These are phyloP conservation scores for Cladosporium austrohemisphaericum DNA, from an alignment of 2,329 filamentous ascomycete species.

Conservation along the genomic window DNA sequence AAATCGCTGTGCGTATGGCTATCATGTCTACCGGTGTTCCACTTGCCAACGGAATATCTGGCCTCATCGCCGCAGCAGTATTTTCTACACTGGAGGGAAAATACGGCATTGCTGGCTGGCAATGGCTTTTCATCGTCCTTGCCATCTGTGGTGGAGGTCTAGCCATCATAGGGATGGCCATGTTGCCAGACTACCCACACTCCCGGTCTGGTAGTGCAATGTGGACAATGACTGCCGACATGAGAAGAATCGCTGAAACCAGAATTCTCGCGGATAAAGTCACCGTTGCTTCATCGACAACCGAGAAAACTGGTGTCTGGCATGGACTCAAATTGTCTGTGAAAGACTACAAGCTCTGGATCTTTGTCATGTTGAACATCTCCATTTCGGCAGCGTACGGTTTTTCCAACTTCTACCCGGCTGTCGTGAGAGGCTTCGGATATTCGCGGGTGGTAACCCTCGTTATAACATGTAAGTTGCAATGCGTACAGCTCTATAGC, in stretches of 20 bases:
- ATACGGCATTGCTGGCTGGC: slow-evolving; percentile 57
- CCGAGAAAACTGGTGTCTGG: slow-evolving; percentile 41
- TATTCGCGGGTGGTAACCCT: slow-evolving; percentile 58
- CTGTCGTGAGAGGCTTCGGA: slow-evolving; percentile 61
- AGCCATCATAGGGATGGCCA: slow-evolving; percentile 55
- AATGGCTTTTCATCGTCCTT: slow-evolving; percentile 44
- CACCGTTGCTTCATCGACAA: slow-evolving; percentile 42
- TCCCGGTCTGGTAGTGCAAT: slow-evolving; percentile 40
- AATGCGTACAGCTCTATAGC: too few relatives aligned
- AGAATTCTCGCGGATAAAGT: slow-evolving; percentile 50
- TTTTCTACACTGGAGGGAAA: slow-evolving; percentile 59
- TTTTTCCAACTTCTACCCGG: slow-evolving; percentile 35
- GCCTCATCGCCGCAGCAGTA: slow-evolving; percentile 57
- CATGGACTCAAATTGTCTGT: slow-evolving; percentile 34
- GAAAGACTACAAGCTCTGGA: slow-evolving; percentile 39
- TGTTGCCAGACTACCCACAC: slow-evolving; percentile 50
- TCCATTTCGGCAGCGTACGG: slow-evolving; percentile 31
- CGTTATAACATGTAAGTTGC: slow-evolving; percentile 30
- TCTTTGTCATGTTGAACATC: slow-evolving; percentile 40
- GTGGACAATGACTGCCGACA: slow-evolving; percentile 51
- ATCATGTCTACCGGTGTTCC: slow-evolving; percentile 51
- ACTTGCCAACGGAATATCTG: slow-evolving; percentile 50
- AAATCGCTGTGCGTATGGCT: slow-evolving; percentile 49
- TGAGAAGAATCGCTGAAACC: slow-evolving; percentile 53
- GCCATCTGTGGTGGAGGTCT: slow-evolving; percentile 52